Percentiles rank a stretch among this genome's conserved stretches.
Evolutionary conservation across 495 filamentous ascomycete species (phyloP).

Genomic region (Coniosporium apollinis): DNA sequence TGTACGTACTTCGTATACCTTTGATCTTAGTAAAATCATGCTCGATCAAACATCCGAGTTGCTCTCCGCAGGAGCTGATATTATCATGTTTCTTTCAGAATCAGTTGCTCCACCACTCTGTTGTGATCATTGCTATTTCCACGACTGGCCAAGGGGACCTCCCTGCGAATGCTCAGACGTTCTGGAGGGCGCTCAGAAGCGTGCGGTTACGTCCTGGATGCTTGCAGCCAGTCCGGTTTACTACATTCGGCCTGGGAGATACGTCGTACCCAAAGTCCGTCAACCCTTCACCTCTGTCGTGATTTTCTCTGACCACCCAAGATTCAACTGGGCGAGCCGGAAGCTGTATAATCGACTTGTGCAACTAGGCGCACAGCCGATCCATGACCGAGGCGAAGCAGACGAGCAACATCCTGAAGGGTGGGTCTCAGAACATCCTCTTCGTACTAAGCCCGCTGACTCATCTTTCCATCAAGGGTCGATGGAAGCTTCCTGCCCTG

Average conservation of each 20-base stretch:
- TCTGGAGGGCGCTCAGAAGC: constrained; percentile 74
- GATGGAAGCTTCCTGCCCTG: constrained; percentile 74
- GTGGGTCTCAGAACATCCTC: constrained; percentile 29
- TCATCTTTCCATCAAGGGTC: constrained; percentile 29
- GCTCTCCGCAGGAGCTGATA: too few species aligned
- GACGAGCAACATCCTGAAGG: constrained; percentile 91
- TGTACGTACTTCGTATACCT: constrained; percentile 33
- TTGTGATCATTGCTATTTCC: constrained; percentile 67
- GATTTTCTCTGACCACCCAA: constrained; percentile 20
- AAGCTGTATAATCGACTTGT: constrained; percentile 74
- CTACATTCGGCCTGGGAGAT: constrained; percentile 83
- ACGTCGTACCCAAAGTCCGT: constrained; percentile 77
- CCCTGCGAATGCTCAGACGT: constrained; percentile 56
- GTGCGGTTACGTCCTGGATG: constrained; percentile 58
- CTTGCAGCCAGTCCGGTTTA: constrained; percentile 49
- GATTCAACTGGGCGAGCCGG: constrained; percentile 83
- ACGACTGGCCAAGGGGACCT: constrained; percentile 94
- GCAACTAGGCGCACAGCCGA: constrained; percentile 69
- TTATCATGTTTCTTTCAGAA: too few species aligned
- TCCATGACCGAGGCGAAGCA: constrained; percentile 63
- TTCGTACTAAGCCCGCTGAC: not conserved
- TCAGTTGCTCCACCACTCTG: constrained; percentile 31
- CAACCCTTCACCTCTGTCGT: not conserved
- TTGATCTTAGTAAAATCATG: constrained; percentile 1
- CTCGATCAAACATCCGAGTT: too few species aligned